phyloP scores from a whole-genome alignment of 2,329 filamentous ascomycete species.

The Aspergillus carbonarius region DNA sequence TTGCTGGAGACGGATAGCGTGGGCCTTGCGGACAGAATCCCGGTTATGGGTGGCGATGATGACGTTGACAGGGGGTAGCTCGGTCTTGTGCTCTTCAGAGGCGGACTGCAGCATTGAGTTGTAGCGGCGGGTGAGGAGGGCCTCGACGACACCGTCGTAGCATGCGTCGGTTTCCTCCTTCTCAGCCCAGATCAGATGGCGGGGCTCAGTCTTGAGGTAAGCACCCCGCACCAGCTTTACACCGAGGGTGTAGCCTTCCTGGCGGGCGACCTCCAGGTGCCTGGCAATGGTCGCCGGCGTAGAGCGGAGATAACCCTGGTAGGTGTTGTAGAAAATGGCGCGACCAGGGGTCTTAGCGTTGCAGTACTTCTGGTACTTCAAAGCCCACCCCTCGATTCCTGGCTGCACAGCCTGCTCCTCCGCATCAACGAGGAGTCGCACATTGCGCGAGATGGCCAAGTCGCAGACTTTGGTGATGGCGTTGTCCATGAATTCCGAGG shows the following conservation, averaged over 20 bases:
- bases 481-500: constrained; percentile 41
- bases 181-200: constrained; percentile 47
- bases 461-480: constrained; percentile 48
- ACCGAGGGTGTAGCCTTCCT: constrained; percentile 51
- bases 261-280: constrained; percentile 47
- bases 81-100: constrained; percentile 34
- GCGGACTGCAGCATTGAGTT: constrained; percentile 52
- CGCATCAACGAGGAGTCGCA: constrained; percentile 53
- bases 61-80: constrained; percentile 49
- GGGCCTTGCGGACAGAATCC: constrained; percentile 53
- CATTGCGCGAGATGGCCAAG: constrained; percentile 42
- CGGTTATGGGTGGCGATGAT: constrained; percentile 62
- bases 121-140: constrained; percentile 61
- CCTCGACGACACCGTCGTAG: constrained; percentile 58
- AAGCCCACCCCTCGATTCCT: constrained; percentile 54
- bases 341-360: constrained; percentile 47
- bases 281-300: constrained; percentile 46
- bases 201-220: constrained; percentile 52
- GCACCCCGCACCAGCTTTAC: constrained; percentile 56
- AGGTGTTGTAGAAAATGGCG: constrained; percentile 56
- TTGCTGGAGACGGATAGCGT: constrained; percentile 46
- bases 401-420: constrained; percentile 55
- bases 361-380: constrained; percentile 54
- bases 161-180: constrained; percentile 50
- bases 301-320: constrained; percentile 55